Evolutionary conservation across 75 land plant genomes (phyloP).

Genomic region (Pinus albicaulis): DNA sequence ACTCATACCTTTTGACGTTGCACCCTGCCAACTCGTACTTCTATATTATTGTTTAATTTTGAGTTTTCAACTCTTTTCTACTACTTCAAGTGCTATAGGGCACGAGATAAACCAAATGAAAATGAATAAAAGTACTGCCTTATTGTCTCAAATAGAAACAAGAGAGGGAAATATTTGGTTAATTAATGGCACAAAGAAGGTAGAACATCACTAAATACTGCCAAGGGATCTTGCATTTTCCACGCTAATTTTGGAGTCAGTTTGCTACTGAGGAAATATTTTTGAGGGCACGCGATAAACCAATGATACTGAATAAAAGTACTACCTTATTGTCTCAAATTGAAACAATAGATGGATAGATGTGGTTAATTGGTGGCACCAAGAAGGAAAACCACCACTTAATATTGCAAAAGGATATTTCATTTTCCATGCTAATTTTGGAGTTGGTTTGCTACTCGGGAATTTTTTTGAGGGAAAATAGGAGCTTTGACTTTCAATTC

Average conservation of each 20-base stretch:
- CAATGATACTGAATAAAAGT: slow-evolving; percentile 60
- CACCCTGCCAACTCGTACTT: slow-evolving; percentile 23
- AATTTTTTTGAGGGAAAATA: slow-evolving; percentile 57
- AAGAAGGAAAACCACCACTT: slow-evolving; percentile 67
- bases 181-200: slow-evolving; percentile 85
- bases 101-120: slow-evolving; percentile 50
- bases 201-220: slow-evolving; percentile 51
- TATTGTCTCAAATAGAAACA: slow-evolving; percentile 80
- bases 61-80: slow-evolving; percentile 24
- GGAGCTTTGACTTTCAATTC: slow-evolving; percentile 29
- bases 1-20: slow-evolving; percentile 74
- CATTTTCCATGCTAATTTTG: slow-evolving; percentile 90
- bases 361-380: slow-evolving; percentile 73
- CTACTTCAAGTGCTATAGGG: slow-evolving; percentile 30
- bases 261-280: slow-evolving; percentile 73
- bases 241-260: slow-evolving; percentile 86
- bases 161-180: slow-evolving; percentile 66
- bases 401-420: slow-evolving; percentile 56
- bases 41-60: slow-evolving; percentile 32
- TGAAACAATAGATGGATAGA: slow-evolving; percentile 80
- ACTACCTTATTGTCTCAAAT: slow-evolving; percentile 78
- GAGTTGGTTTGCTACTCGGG: slow-evolving; percentile 66
- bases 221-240: slow-evolving; percentile 75
- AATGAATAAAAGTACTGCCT: slow-evolving; percentile 65
- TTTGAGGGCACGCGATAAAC: slow-evolving; percentile 40